These are phyloP conservation scores for Aurantiochytrium sp. DNA, from an alignment of 108 stramenopile genomes.

Conservation along the genomic window DNA sequence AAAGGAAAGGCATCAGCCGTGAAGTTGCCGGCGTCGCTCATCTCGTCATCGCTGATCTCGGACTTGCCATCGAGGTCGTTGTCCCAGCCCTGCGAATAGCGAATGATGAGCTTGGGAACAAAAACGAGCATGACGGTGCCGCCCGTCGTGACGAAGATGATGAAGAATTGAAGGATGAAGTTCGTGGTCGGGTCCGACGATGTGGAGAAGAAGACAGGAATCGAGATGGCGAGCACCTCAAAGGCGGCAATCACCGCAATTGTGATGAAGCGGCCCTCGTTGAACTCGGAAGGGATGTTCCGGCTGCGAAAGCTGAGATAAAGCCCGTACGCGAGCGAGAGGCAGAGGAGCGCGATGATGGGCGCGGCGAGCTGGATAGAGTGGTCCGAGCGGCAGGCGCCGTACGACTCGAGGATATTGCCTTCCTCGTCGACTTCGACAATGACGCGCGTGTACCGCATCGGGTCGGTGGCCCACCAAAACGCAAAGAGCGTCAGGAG, in stretches of 20 bases:
- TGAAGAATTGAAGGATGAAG: neutral
- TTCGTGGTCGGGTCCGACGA: neutral
- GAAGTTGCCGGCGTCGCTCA: neutral
- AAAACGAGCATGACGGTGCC: constrained; percentile 15
- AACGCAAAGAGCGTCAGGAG: neutral
- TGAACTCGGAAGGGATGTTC: neutral
- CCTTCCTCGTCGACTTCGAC: neutral
- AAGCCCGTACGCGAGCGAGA: neutral
- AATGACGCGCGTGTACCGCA: neutral
- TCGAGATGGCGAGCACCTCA: neutral
- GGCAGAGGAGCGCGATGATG: neutral
- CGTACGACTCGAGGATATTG: neutral
- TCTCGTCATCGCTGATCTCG: neutral
- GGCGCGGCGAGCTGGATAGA: neutral
- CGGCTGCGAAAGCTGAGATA: neutral
- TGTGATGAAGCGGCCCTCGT: neutral
- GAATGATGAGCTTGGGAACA: constrained; percentile 17
- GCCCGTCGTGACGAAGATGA: neutral
- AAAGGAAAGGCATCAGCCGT: neutral
- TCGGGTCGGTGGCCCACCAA: neutral
- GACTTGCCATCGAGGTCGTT: neutral
- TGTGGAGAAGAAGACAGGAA: neutral
- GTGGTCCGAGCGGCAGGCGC: neutral
- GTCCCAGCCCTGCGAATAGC: neutral
- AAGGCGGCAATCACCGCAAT: neutral